phyloP scores from a whole-genome alignment of 257 asterid species.

The Nicotiana tomentosiformis region DNA sequence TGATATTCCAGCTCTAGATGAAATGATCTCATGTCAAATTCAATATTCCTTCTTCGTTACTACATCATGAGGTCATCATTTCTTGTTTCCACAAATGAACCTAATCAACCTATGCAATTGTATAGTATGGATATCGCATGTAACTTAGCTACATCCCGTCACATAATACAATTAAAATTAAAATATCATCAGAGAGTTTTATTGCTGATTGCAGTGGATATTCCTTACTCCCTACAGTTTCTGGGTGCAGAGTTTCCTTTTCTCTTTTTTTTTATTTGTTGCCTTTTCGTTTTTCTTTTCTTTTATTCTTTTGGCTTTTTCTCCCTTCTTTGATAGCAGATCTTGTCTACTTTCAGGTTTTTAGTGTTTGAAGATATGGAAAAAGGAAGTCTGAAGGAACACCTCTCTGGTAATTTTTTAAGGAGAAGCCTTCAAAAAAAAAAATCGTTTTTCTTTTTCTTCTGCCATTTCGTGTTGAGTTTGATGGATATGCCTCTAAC shows the following conservation, averaged over 20 bases:
- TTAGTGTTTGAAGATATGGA: slow-evolving; percentile 70
- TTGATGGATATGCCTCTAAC: neutral
- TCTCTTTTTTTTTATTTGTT: neutral
- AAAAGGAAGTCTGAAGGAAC: slow-evolving; percentile 74
- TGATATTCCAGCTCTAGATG: neutral
- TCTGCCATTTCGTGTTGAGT: neutral
- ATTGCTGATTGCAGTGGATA: neutral
- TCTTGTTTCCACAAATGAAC: neutral
- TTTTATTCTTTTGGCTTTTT: neutral
- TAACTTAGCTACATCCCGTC: too few species aligned
- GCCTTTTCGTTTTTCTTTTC: neutral
- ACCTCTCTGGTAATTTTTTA: slow-evolving; percentile 59
- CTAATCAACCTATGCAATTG: neutral
- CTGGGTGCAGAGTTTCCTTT: neutral
- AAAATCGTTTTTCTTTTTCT: neutral
- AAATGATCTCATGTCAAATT: neutral
- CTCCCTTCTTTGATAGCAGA: neutral
- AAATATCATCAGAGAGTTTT: neutral
- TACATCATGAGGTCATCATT: neutral
- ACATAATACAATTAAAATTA: neutral
- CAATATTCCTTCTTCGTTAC: neutral
- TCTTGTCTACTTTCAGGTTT: slow-evolving; percentile 36
- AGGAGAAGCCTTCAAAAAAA: too few species aligned
- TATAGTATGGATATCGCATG: neutral
- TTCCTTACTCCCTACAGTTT: neutral